Evolutionary conservation across 2,329 filamentous ascomycete species (phyloP).

Genomic region (Thelonectria olida): DNA sequence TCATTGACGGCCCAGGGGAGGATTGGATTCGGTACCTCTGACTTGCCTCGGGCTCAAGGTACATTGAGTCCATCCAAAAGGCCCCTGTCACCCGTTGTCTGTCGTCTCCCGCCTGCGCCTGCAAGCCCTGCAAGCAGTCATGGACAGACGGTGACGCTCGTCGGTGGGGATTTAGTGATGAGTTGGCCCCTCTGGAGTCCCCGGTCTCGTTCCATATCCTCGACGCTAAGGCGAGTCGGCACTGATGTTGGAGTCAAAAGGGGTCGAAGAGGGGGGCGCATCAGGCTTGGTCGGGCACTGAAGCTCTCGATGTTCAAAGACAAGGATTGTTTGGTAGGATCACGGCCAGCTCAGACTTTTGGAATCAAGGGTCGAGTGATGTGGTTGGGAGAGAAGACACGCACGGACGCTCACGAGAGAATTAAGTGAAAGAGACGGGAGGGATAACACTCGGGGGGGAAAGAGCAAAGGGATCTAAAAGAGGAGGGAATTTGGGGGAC

Average conservation of each 20-base stretch:
- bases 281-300: constrained; percentile 41
- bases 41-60: constrained; percentile 12
- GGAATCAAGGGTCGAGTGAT: constrained; percentile 25
- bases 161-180: constrained; percentile 41
- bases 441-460: background rate
- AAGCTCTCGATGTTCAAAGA: constrained; percentile 20
- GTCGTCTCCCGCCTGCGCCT: constrained; percentile 29
- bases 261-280: constrained; percentile 37
- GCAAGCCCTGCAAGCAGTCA: constrained; percentile 36
- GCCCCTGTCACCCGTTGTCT: constrained; percentile 28
- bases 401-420: constrained; percentile 8
- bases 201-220: constrained; percentile 41
- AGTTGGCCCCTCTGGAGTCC: constrained; percentile 41
- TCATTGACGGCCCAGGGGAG: constrained; percentile 25
- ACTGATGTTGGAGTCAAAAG: constrained; percentile 21
- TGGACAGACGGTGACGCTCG: constrained; percentile 43
- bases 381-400: constrained; percentile 12
- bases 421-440: constrained; percentile 15
- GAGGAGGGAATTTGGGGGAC: background rate
- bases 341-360: constrained; percentile 17
- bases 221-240: constrained; percentile 37
- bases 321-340: constrained; percentile 15
- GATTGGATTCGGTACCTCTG: background rate
- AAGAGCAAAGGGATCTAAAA: constrained; percentile 5
- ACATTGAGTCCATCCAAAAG: constrained; percentile 16